Conservation (phyloP, 2,329 filamentous ascomycete species). For the Cercospora zeae-maydis region DNA sequence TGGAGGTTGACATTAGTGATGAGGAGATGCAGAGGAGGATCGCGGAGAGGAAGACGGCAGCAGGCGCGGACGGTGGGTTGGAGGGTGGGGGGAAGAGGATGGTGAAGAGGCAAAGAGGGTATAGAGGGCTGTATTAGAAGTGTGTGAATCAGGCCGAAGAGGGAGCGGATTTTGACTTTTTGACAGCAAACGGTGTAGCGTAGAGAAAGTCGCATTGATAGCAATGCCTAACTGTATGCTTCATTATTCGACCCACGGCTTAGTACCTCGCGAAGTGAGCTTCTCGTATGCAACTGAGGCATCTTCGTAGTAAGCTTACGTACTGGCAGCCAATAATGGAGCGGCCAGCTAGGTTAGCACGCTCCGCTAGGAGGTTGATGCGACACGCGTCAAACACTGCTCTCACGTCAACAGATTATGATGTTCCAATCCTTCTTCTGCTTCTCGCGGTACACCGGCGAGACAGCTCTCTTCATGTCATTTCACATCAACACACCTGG, state of each 20-base stretch:
- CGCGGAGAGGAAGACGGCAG: conserved; percentile 27
- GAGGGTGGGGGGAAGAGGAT: conserved; percentile 30
- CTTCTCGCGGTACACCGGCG: no score
- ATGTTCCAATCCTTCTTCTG: neutral
- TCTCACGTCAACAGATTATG: neutral
- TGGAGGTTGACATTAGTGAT: conserved; percentile 44
- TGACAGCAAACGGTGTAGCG: conserved; percentile 39
- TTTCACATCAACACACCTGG: neutral
- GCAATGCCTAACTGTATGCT: neutral
- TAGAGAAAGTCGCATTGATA: neutral
- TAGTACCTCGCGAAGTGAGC: neutral
- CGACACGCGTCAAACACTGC: neutral
- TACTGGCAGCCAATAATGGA: neutral
- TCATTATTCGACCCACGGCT: neutral
- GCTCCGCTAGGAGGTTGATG: neutral
- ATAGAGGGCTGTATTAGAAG: conserved; percentile 58
- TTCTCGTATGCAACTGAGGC: neutral
- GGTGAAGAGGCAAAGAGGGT: conserved; percentile 48
- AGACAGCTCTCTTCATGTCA: neutral
- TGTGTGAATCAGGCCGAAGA: conserved; percentile 58
- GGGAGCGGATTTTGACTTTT: conserved; percentile 61
- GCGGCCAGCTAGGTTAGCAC: neutral
- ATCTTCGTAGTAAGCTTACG: neutral
- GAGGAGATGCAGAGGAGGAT: conserved; percentile 43
- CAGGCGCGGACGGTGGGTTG: conserved; percentile 17